Percentiles rank a stretch among this genome's conserved stretches.
phyloP scores from a whole-genome alignment of 768 basidiomycete genomes.

The Tricholoma furcatifolium region DNA sequence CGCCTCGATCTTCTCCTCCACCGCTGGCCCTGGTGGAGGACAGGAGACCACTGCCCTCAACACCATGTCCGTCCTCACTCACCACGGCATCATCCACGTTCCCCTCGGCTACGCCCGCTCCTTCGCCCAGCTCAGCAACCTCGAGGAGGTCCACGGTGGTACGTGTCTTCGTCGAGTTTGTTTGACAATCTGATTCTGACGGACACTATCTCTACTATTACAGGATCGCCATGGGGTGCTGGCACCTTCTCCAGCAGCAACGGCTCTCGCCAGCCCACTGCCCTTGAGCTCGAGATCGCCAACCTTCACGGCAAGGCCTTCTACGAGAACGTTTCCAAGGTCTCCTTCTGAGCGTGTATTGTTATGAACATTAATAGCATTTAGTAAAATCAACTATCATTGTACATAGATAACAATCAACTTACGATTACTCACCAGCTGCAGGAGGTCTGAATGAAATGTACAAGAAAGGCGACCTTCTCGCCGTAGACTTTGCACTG shows the following conservation, averaged over 20 bases:
- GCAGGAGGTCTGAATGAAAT: background rate
- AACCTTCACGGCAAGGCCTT: conserved; percentile 57
- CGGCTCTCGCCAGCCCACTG: conserved; percentile 59
- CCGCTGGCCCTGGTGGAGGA: conserved; percentile 76
- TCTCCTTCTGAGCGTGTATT: conserved; percentile 24
- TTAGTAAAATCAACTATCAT: background rate
- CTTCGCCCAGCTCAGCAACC: conserved; percentile 36
- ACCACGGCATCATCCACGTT: conserved; percentile 73
- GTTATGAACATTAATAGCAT: background rate
- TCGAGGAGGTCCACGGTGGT: conserved; percentile 63
- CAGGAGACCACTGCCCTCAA: conserved; percentile 62
- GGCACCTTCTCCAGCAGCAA: conserved; percentile 59
- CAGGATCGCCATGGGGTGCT: conserved; percentile 82
- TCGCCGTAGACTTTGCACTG: no score
- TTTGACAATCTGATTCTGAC: background rate
- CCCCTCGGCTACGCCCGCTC: conserved; percentile 67
- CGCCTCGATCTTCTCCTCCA: conserved; percentile 72
- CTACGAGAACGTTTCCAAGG: conserved; percentile 46
- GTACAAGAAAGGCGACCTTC: no score
- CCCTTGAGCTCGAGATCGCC: conserved; percentile 58
- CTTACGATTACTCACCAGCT: background rate
- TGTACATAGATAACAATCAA: background rate
- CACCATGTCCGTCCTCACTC: conserved; percentile 56
- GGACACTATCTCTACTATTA: background rate
- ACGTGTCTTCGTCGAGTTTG: conserved; percentile 18